Percentiles rank a stretch among this genome's conserved stretches.
Conservation (phyloP, 257 asterid species). For the Solanum dulcamara region DNA sequence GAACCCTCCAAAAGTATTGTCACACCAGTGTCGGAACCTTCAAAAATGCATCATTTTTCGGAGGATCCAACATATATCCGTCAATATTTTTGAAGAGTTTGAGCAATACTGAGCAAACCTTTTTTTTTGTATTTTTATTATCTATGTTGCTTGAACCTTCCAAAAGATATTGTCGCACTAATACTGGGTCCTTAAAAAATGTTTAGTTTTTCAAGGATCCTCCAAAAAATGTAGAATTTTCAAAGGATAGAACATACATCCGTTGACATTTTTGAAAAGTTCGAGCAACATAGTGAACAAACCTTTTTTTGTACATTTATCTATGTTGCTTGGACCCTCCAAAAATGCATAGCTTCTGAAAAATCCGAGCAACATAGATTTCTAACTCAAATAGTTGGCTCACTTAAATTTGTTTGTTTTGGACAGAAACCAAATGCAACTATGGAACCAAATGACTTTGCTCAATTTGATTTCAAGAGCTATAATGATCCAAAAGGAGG, state of each 20-base stretch:
- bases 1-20: not conserved
- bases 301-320: not conserved
- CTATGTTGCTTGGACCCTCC: not conserved
- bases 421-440: slow-evolving; percentile 38
- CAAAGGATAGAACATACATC: too few relatives aligned
- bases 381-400: not conserved
- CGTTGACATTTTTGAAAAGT: not conserved
- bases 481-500: slow-evolving; percentile 39
- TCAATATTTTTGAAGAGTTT: not conserved
- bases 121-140: not conserved
- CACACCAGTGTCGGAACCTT: not conserved
- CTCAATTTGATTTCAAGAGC: slow-evolving; percentile 21
- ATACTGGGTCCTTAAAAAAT: not conserved
- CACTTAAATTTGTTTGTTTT: not conserved
- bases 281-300: not conserved
- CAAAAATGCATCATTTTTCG: not conserved
- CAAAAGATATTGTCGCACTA: not conserved
- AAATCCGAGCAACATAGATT: not conserved
- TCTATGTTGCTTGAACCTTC: not conserved
- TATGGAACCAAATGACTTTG: slow-evolving; percentile 22
- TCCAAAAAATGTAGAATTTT: not conserved
- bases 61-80: not conserved
- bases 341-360: not conserved
- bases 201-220: not conserved
- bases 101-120: not conserved